Conservation (phyloP, 768 basidiomycete genomes). For the Cyathus striatus region DNA sequence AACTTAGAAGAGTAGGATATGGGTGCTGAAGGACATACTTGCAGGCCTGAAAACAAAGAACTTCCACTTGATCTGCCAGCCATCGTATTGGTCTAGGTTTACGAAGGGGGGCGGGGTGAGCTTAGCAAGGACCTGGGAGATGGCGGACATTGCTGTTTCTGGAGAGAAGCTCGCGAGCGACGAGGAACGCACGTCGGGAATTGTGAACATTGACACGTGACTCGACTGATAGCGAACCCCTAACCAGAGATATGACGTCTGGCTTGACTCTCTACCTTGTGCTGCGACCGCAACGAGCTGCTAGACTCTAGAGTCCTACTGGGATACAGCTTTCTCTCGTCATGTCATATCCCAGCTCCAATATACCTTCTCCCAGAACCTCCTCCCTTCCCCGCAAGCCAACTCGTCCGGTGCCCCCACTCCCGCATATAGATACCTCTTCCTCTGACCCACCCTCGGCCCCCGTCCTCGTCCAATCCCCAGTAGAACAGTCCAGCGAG, state of each 20-base stretch:
- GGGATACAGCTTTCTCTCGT: too few species aligned
- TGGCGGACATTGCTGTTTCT: too few species aligned
- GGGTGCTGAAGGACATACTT: constrained; percentile 17
- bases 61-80: constrained; percentile 70
- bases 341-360: too few species aligned
- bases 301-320: too few species aligned
- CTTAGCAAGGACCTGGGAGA: constrained; percentile 27
- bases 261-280: too few species aligned
- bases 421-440: not conserved
- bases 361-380: not conserved
- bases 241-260: too few species aligned
- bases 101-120: constrained; percentile 58
- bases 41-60: constrained; percentile 79
- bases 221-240: too few species aligned
- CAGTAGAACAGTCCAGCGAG: not conserved
- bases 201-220: too few species aligned
- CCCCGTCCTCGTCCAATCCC: not conserved
- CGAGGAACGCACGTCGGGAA: not conserved
- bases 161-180: not conserved
- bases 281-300: too few species aligned
- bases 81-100: constrained; percentile 60
- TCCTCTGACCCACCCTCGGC: not conserved
- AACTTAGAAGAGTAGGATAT: too few species aligned
- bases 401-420: not conserved
- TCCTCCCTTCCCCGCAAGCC: not conserved